A percentile compares a stretch with the other conserved stretches of the same genome.
phyloP scores from a whole-genome alignment of 805 yeast genomes.

The Nakazawaea peltata region DNA sequence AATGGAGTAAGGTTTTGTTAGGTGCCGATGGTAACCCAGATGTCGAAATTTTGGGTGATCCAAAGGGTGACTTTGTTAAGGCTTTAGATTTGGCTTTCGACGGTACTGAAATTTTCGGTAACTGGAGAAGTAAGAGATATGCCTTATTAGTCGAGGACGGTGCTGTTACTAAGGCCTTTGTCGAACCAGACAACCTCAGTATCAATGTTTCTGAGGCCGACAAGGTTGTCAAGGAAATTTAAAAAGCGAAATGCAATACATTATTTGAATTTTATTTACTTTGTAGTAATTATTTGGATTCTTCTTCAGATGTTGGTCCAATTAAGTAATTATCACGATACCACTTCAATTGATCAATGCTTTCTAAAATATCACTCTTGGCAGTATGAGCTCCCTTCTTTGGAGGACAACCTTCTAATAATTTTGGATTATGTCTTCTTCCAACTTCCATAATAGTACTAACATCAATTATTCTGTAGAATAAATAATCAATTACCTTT shows the following conservation, averaged over 20 bases:
- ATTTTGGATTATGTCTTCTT: constrained; percentile 61
- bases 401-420: constrained; percentile 48
- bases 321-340: constrained; percentile 57
- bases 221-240: constrained; percentile 28
- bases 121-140: constrained; percentile 64
- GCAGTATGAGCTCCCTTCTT: constrained; percentile 83
- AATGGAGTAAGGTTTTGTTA: constrained; percentile 54
- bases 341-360: constrained; percentile 78
- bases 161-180: constrained; percentile 52
- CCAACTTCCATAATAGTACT: constrained; percentile 80
- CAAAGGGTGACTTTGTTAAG: constrained; percentile 63
- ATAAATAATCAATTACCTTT: constrained; percentile 45
- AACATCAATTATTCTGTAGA: constrained; percentile 84
- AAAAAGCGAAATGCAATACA: too few relatives aligned
- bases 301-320: constrained; percentile 11
- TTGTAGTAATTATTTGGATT: neutral
- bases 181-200: constrained; percentile 77
- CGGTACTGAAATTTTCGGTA: constrained; percentile 72
- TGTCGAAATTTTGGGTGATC: constrained; percentile 59
- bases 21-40: constrained; percentile 14
- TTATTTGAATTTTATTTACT: neutral
- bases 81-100: constrained; percentile 65
- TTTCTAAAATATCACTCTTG: constrained; percentile 77
- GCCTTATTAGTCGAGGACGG: constrained; percentile 75
- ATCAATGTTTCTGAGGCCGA: constrained; percentile 46